A percentile compares a stretch with the other conserved stretches of the same genome.
These are phyloP conservation scores for Beta vulgaris DNA, from an alignment of 148 eudicot species.

Conservation along the genomic window DNA sequence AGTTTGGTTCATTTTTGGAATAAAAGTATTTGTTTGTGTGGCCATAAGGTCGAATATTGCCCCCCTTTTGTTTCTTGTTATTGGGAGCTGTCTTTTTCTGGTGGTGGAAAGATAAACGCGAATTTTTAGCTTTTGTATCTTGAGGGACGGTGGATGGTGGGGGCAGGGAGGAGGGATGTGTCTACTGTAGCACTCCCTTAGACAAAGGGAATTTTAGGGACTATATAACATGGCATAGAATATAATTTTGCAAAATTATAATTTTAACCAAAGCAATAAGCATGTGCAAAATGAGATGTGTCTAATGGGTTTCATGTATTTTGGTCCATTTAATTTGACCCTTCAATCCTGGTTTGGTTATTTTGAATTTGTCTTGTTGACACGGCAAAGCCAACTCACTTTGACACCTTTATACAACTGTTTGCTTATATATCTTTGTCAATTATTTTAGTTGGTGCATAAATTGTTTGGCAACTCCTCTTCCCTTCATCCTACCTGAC, in stretches of 20 bases:
- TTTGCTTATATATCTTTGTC: slow-evolving; percentile 7
- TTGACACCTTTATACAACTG: slow-evolving; percentile 14
- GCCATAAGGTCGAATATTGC: too few species aligned
- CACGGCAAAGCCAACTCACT: slow-evolving; percentile 17
- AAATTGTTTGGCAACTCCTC: not conserved
- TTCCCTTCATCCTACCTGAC: not conserved
- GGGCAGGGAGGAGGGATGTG: not conserved
- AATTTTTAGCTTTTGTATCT: too few species aligned
- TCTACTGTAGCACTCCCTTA: not conserved
- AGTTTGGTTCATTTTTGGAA: slow-evolving; percentile 6
- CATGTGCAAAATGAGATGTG: slow-evolving; percentile 5
- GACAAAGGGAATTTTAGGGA: not conserved
- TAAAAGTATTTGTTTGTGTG: not conserved
- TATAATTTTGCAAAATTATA: not conserved
- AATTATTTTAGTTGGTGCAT: not conserved
- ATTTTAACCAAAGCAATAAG: not conserved
- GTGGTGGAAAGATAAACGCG: not conserved
- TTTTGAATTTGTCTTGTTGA: slow-evolving; percentile 24
- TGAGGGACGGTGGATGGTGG: not conserved
- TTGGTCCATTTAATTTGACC: slow-evolving; percentile 9
- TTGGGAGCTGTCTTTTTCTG: slow-evolving; percentile 8
- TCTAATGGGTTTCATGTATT: not conserved
- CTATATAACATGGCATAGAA: not conserved
- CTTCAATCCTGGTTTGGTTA: slow-evolving; percentile 15
- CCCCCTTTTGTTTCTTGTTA: not conserved